A percentile compares a stretch with the other conserved stretches of the same genome.
phyloP scores from a whole-genome alignment of 1,284 basidiomycete genomes.

The Inonotus obliquus region DNA sequence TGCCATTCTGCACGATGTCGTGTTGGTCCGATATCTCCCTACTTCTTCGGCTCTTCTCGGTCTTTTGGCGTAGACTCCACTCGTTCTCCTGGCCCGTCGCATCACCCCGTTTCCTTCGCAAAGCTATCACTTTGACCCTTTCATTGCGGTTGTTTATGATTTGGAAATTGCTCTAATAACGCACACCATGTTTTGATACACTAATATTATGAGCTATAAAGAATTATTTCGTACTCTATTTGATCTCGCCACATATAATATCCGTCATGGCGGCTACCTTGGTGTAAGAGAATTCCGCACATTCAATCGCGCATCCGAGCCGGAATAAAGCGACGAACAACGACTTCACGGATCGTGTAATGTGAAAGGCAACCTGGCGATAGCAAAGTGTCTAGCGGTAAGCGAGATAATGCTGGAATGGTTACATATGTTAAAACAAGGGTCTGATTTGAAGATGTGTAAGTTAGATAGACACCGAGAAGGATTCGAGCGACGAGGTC shows the following conservation, averaged over 20 bases:
- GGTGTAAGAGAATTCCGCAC: conserved; percentile 30
- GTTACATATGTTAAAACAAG: conserved; percentile 88
- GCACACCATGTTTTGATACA: background rate
- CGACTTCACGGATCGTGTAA: conserved; percentile 83
- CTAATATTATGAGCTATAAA: conserved; percentile 1
- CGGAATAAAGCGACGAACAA: conserved; percentile 83
- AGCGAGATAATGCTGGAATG: conserved; percentile 66
- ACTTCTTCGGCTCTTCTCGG: background rate
- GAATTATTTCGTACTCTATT: background rate
- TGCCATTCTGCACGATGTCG: background rate
- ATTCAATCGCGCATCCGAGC: conserved; percentile 83
- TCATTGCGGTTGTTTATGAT: background rate
- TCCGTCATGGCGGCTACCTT: background rate
- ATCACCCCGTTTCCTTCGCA: background rate
- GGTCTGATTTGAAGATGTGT: conserved; percentile 48
- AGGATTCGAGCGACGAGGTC: background rate
- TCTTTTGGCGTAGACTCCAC: background rate
- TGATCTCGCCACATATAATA: background rate
- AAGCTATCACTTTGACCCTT: background rate
- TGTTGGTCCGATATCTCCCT: background rate
- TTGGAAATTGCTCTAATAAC: background rate
- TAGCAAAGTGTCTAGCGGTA: conserved; percentile 48
- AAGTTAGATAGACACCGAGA: background rate
- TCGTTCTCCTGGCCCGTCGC: background rate
- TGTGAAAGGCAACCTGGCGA: conserved; percentile 68